Base-by-base conservation (phyloP, 192 early-diverging fungal species). In the Coemansia sp. region DNA sequence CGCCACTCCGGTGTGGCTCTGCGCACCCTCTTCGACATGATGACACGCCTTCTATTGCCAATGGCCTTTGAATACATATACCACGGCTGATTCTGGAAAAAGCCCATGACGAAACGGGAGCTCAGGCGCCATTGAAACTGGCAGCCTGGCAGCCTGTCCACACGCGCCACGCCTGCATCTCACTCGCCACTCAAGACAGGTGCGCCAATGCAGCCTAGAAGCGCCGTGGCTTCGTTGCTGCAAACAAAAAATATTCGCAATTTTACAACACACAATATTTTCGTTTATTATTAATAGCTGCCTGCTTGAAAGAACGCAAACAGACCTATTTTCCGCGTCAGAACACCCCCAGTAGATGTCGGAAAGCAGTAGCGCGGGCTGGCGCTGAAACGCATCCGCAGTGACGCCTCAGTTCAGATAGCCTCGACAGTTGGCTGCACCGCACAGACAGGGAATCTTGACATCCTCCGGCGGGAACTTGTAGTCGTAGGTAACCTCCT, bases 401-500 rank as follows among this genome's bases (percentile, higher is more conserved):
- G 25, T 60, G n/a, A 30, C 36, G 16, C 50, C 50, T 67, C 64
- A 90, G 69, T 93, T 93, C 68, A 93, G 81, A 55, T 87, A 90
- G 38, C 93, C 93, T 54, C 89, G 87, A 77, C 93, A 95, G 68
- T 83, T 89, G 61, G 76, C 78, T 20, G 94, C 89, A 5, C 94
- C 97, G 75, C 97, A 99, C 38, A 93, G 82, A 72, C 97, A 99
- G n/a, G 96, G 97, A 64, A 99, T 98, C 82, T 99, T 99, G 65
- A 71, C 63, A 20, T 82, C 80, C 59, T 84, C 76, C 1, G 58
- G 42, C 22, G 74, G 77, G 76, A 86, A 85, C 84, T 97, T 96
- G 87, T 99, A 99, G 75, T 99, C 95, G 72, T 99, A 99, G 0
- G 97, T 99, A 66, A 99, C 94, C 71, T 99, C 97, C 67, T 98